Conservation (phyloP, 2,329 filamentous ascomycete genomes). For the Ceratocystis huliohia region DNA sequence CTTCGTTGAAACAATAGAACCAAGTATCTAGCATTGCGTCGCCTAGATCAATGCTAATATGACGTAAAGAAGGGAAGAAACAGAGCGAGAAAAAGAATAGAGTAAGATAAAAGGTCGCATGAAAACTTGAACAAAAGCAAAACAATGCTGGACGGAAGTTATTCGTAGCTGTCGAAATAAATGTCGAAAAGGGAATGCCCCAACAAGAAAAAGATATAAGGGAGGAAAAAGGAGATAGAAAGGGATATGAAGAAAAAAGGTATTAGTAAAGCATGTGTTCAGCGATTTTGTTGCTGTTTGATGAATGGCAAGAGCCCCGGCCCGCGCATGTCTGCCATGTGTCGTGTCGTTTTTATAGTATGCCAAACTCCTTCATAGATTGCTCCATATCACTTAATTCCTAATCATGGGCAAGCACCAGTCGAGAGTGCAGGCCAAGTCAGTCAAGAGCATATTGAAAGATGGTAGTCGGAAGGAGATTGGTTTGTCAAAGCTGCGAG, state of each 20-base stretch:
- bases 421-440: constrained; percentile 4
- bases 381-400: constrained; percentile 27
- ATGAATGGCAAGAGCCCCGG: not conserved
- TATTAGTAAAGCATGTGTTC: not conserved
- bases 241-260: not conserved
- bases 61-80: not conserved
- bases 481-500: not conserved
- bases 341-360: constrained; percentile 27
- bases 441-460: not conserved
- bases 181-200: constrained; percentile 6
- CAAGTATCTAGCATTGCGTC: not conserved
- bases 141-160: constrained; percentile 13
- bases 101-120: constrained; percentile 10
- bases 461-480: not conserved
- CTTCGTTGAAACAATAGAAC: not conserved
- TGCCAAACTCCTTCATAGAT: constrained; percentile 31
- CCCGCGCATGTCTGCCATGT: not conserved
- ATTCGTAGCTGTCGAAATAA: constrained; percentile 13
- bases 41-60: not conserved
- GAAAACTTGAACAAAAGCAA: constrained; percentile 14
- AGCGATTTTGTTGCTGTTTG: not conserved
- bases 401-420: constrained; percentile 17
- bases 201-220: not conserved
- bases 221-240: not conserved
- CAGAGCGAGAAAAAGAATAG: not conserved